Conservation (phyloP, 1,284 basidiomycete species). For the Apiotrichum gamsii region DNA sequence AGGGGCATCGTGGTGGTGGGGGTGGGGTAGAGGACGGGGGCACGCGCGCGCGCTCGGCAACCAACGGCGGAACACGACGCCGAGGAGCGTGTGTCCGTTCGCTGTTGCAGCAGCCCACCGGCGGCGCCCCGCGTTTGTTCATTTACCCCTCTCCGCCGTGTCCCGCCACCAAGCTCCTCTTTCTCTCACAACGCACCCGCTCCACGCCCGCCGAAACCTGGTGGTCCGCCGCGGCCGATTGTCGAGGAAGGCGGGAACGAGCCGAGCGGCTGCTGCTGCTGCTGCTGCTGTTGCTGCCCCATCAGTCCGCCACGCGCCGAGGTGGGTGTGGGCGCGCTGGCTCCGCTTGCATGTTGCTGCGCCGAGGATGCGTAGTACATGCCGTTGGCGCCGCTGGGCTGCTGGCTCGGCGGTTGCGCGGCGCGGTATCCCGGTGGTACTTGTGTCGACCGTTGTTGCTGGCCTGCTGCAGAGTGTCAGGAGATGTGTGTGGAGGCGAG, state of each 20-base stretch:
- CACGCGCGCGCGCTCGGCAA: no score
- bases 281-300: slow-evolving; percentile 12
- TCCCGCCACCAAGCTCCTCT: no score
- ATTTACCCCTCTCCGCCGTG: no score
- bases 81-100: no score
- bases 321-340: slow-evolving; percentile 1
- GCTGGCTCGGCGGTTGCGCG: slow-evolving; percentile 6
- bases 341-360: slow-evolving; percentile 8
- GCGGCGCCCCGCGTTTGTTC: no score
- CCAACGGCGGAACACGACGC: no score
- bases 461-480: slow-evolving; percentile 6
- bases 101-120: no score
- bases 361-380: slow-evolving; percentile 42
- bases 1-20: no score
- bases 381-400: slow-evolving; percentile 15
- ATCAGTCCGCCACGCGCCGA: slow-evolving; percentile 5
- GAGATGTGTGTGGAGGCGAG: neutral
- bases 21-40: no score
- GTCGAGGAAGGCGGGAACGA: slow-evolving; percentile 17
- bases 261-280: slow-evolving; percentile 11
- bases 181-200: slow-evolving; percentile 9
- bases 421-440: slow-evolving; percentile 15
- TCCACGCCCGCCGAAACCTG: slow-evolving; percentile 33
- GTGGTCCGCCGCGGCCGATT: slow-evolving; percentile 33
- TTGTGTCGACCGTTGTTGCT: slow-evolving; percentile 10